phyloP scores from a whole-genome alignment of 306 rosid species.

The Elaeagnus macrophylla region DNA sequence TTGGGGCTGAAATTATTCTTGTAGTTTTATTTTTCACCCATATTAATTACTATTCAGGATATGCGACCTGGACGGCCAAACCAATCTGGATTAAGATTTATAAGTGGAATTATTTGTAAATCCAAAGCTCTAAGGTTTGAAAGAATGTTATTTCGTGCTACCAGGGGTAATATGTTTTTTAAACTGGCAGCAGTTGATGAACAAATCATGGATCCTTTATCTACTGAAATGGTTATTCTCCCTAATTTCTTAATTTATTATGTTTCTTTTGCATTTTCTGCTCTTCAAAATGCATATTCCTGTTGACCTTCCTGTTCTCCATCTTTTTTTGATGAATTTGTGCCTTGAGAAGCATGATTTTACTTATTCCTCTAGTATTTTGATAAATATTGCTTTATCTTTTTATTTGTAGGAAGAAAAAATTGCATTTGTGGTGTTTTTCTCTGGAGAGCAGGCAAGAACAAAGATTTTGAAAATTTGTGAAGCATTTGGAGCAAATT shows the following conservation, averaged over 20 bases:
- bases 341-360: not conserved
- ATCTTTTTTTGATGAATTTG: not conserved
- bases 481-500: conserved; percentile 94
- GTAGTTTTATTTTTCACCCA: conserved; percentile 19
- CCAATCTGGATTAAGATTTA: conserved; percentile 84
- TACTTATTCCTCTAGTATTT: not conserved
- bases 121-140: conserved; percentile 80
- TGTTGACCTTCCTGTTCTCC: not conserved
- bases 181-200: conserved; percentile 85
- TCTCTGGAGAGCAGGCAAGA: conserved; percentile 96
- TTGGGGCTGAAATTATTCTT: conserved; percentile 7
- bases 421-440: conserved; percentile 86
- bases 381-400: too few species aligned
- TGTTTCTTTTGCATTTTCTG: not conserved
- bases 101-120: conserved; percentile 86
- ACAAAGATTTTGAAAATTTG: conserved; percentile 89
- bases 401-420: conserved; percentile 73
- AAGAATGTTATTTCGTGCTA: conserved; percentile 96
- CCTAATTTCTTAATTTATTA: conserved; percentile 23
- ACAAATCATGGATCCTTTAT: conserved; percentile 80
- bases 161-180: conserved; percentile 98
- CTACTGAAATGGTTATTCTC: conserved; percentile 73
- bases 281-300: not conserved
- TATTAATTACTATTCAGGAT: conserved; percentile 48
- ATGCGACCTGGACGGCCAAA: conserved; percentile 56